phyloP scores from a whole-genome alignment of 2,329 filamentous ascomycete species.

The Colletotrichum lindemuthianum region DNA sequence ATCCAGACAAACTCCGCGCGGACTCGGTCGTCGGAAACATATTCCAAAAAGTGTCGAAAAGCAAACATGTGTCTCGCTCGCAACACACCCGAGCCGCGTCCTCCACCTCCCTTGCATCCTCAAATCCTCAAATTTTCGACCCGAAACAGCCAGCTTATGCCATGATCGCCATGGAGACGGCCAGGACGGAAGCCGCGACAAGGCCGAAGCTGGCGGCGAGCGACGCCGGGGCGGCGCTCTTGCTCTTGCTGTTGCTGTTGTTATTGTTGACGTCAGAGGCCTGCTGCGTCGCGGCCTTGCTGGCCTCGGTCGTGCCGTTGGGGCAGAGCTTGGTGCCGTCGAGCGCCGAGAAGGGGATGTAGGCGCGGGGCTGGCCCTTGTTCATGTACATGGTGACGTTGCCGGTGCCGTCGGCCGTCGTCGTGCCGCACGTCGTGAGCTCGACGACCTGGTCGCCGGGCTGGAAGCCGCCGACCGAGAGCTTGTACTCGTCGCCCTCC shows the following conservation, averaged over 20 bases:
- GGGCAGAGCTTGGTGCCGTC: conserved; percentile 19
- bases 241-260: too few relatives aligned
- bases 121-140: not conserved
- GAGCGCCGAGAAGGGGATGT: conserved; percentile 15
- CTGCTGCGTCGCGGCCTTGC: conserved; percentile 12
- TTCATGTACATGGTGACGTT: conserved; percentile 34
- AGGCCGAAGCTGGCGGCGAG: conserved; percentile 23
- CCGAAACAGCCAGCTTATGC: conserved; percentile 13
- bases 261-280: too few relatives aligned
- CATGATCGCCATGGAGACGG: conserved; percentile 26
- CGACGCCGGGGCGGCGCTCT: conserved; percentile 14
- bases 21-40: not conserved
- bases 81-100: conserved; percentile 10
- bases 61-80: conserved; percentile 19
- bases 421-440: conserved; percentile 23
- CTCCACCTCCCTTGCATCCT: not conserved
- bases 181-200: conserved; percentile 23
- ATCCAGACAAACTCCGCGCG: conserved; percentile 14
- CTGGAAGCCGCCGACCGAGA: conserved; percentile 31
- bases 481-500: conserved; percentile 28
- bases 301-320: conserved; percentile 26
- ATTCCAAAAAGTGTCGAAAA: conserved; percentile 3
- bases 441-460: conserved; percentile 30
- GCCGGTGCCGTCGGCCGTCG: conserved; percentile 31
- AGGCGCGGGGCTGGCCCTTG: conserved; percentile 29